A percentile compares a stretch with the other conserved stretches of the same genome.
Conservation (phyloP, 2,329 filamentous ascomycete species). For the Aspergillus udagawae region DNA sequence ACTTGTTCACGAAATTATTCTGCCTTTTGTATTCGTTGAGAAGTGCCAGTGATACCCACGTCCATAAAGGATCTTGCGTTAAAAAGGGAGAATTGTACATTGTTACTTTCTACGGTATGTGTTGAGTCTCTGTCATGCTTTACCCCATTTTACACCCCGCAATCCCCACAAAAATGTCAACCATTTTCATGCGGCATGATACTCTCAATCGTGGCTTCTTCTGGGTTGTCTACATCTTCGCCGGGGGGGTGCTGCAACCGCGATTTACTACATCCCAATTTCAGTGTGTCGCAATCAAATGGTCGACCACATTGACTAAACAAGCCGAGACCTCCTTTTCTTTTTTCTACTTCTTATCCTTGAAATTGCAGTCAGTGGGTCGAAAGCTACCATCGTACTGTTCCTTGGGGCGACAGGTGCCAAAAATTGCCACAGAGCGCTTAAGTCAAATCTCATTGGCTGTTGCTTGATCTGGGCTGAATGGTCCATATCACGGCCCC, state of each 20-base stretch:
- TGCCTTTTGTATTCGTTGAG: slow-evolving; percentile 13
- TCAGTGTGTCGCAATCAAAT: background rate
- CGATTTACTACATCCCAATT: background rate
- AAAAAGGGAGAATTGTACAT: slow-evolving; percentile 11
- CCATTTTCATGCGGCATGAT: background rate
- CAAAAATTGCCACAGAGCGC: background rate
- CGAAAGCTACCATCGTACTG: background rate
- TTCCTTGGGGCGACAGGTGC: background rate
- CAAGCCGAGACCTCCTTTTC: background rate
- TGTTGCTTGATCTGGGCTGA: background rate
- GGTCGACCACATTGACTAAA: background rate
- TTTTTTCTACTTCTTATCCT: background rate
- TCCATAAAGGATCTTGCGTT: slow-evolving; percentile 11
- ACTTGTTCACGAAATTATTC: slow-evolving; percentile 26
- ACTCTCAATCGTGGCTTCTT: background rate
- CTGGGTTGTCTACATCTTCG: background rate
- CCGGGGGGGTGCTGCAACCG: background rate
- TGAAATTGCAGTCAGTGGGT: background rate
- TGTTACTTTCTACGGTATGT: slow-evolving; percentile 15
- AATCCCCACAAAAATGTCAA: background rate
- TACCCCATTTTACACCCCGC: background rate
- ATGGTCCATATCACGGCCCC: background rate
- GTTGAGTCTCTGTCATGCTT: background rate
- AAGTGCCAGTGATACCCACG: slow-evolving; percentile 10
- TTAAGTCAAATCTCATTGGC: background rate